These are phyloP conservation scores for Hamigera avellanea DNA, from an alignment of 495 filamentous ascomycete species.

Conservation along the genomic window DNA sequence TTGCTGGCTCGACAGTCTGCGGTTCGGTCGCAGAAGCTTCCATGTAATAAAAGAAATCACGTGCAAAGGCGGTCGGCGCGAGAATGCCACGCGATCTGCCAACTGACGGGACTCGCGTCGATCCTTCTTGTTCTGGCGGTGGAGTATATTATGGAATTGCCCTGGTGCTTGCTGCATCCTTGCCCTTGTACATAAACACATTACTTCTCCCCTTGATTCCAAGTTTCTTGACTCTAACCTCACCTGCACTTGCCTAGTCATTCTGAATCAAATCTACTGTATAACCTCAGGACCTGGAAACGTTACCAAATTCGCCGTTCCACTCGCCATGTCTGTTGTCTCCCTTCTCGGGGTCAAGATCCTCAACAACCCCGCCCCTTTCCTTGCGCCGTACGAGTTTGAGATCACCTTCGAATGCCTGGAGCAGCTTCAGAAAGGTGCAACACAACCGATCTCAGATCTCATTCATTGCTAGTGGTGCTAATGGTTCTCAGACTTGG, in stretches of 20 bases:
- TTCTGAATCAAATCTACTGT: too few relatives aligned
- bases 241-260: too few relatives aligned
- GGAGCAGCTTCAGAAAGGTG: conserved; percentile 84
- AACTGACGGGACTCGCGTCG: too few relatives aligned
- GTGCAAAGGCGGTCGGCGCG: conserved; percentile 17
- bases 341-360: conserved; percentile 91
- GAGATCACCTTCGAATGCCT: conserved; percentile 99
- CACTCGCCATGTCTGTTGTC: conserved; percentile 79
- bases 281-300: conserved; percentile 1
- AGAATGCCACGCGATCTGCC: conserved; percentile 2
- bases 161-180: conserved; percentile 1
- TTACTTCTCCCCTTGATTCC: conserved; percentile 40
- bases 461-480: not conserved
- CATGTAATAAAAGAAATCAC: conserved; percentile 2
- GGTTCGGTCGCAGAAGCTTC: conserved; percentile 10
- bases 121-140: conserved; percentile 5
- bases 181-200: conserved; percentile 71
- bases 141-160: not conserved
- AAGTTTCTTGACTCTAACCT: too few relatives aligned
- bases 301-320: conserved; percentile 9
- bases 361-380: conserved; percentile 89
- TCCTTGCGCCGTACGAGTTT: conserved; percentile 81
- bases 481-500: conserved; percentile 54
- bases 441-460: conserved; percentile 3
- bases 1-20: too few relatives aligned